These are phyloP conservation scores for Dioscorea alata DNA, from an alignment of 106 monocot genomes.

Conservation along the genomic window DNA sequence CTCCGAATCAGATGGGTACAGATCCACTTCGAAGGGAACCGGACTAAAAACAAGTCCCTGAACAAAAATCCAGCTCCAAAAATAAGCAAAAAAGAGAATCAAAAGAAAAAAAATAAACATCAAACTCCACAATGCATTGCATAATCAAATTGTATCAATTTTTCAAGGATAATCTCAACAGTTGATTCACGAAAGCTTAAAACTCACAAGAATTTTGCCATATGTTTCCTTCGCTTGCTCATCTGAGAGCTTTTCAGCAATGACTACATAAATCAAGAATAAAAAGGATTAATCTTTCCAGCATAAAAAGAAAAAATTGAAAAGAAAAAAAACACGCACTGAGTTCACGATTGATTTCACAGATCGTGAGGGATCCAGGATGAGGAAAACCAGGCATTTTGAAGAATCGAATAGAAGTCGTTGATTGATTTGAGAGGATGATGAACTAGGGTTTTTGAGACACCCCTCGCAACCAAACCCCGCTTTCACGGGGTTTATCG, in stretches of 20 bases:
- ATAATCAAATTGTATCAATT: background rate
- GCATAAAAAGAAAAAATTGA: background rate
- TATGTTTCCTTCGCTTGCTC: constrained; percentile 73
- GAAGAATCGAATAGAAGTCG: background rate
- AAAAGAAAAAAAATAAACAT: constrained; percentile 2
- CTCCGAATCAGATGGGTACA: constrained; percentile 23
- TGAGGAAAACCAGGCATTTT: constrained; percentile 78
- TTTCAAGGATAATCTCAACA: background rate
- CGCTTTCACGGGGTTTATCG: too few relatives aligned
- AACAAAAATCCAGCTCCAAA: background rate
- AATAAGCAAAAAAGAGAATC: background rate
- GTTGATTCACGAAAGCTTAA: background rate
- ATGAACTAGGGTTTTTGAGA: too few relatives aligned
- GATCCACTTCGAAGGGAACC: constrained; percentile 49
- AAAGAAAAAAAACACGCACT: constrained; percentile 23
- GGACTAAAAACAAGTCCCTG: constrained; percentile 86
- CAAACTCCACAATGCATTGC: background rate
- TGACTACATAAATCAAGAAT: constrained; percentile 32
- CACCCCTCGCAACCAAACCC: too few relatives aligned
- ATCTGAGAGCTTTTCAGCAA: constrained; percentile 55
- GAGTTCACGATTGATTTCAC: constrained; percentile 95
- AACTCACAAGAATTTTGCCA: constrained; percentile 67
- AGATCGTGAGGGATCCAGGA: constrained; percentile 78
- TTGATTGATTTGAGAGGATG: background rate
- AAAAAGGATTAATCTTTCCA: background rate